Conservation (phyloP, 2,329 filamentous ascomycete genomes). For the Parascedosporium putredinis region DNA sequence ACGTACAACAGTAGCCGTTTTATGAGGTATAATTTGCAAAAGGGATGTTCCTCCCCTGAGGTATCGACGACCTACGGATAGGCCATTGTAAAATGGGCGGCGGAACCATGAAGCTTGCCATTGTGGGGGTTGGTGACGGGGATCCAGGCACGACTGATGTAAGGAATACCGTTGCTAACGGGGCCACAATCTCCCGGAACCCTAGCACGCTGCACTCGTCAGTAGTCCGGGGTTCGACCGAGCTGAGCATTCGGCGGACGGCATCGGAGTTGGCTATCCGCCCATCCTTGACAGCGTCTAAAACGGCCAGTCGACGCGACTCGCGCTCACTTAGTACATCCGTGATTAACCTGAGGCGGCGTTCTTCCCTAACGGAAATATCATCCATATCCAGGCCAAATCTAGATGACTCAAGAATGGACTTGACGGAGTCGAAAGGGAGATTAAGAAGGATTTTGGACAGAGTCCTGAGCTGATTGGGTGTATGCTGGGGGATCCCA, state of each 20-base stretch:
- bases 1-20: background rate
- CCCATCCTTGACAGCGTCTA: slow-evolving; percentile 31
- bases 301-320: slow-evolving; percentile 34
- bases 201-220: slow-evolving; percentile 36
- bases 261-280: slow-evolving; percentile 20
- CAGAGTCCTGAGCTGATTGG: slow-evolving; percentile 34
- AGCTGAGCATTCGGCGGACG: slow-evolving; percentile 23
- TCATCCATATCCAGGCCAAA: background rate
- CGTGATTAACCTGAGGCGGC: slow-evolving; percentile 37
- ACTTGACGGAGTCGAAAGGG: slow-evolving; percentile 56
- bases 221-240: slow-evolving; percentile 26
- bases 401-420: slow-evolving; percentile 47
- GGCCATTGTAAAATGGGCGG: slow-evolving; percentile 3
- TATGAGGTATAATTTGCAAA: too few relatives aligned
- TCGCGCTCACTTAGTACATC: slow-evolving; percentile 48
- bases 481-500: background rate
- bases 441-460: slow-evolving; percentile 61
- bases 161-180: slow-evolving; percentile 29
- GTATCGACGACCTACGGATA: slow-evolving; percentile 13
- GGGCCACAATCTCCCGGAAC: slow-evolving; percentile 35
- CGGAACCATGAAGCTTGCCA: background rate
- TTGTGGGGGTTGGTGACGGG: slow-evolving; percentile 19
- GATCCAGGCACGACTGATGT: slow-evolving; percentile 33
- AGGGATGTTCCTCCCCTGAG: too few relatives aligned
- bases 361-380: slow-evolving; percentile 30